phyloP scores from a whole-genome alignment of 441 rosid genomes.

The Lepidium campestre region DNA sequence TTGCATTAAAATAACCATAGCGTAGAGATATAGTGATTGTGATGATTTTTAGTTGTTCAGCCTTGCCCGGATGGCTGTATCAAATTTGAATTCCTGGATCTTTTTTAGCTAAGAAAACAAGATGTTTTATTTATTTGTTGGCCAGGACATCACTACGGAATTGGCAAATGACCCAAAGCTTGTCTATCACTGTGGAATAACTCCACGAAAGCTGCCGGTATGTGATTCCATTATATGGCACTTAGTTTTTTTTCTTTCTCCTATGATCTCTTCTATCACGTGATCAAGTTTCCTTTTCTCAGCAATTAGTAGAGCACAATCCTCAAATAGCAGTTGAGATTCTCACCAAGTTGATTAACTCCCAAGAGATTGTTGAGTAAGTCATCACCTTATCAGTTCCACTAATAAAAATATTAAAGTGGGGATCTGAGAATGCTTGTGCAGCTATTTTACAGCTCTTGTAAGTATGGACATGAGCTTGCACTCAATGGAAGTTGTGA shows the following conservation, averaged over 20 bases:
- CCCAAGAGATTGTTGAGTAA: conserved; percentile 83
- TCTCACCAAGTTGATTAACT: conserved; percentile 78
- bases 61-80: conserved; percentile 11
- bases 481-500: conserved; percentile 98
- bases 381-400: conserved; percentile 27
- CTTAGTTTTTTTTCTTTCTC: not conserved
- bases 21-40: not conserved
- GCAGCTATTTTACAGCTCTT: conserved; percentile 83
- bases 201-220: conserved; percentile 90
- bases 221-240: conserved; percentile 23
- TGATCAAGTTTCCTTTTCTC: conserved; percentile 25
- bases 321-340: conserved; percentile 92
- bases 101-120: conserved; percentile 12
- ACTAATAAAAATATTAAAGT: not conserved
- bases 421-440: conserved; percentile 25
- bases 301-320: conserved; percentile 97
- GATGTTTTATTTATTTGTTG: conserved; percentile 3
- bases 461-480: conserved; percentile 97
- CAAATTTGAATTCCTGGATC: not conserved
- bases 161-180: conserved; percentile 83
- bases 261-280: conserved; percentile 12
- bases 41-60: not conserved
- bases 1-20: not conserved
- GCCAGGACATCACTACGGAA: conserved; percentile 66
- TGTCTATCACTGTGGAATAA: conserved; percentile 86